Evolutionary conservation across 805 yeast species (phyloP), one percentile per base, ranked within the genome.

Genomic region (Blastobotrys robertii): DNA sequence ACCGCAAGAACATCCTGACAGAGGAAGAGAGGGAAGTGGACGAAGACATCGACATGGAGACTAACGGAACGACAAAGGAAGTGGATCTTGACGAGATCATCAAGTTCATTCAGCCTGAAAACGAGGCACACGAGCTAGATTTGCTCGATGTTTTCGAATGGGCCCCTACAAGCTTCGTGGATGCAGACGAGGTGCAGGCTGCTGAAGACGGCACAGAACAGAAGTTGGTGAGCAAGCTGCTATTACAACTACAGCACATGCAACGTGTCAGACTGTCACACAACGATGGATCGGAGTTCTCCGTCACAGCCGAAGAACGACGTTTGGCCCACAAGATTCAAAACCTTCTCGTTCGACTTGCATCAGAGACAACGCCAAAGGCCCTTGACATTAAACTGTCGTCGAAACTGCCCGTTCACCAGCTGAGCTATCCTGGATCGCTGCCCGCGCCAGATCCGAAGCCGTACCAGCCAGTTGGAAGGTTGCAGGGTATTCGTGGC

Each of bases 351-450:
- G 64, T 70, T 10, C 68, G 74, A 36, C 64, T 75, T 43, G 45
- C 70, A 52, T 48, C 54, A 51, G 69, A 34, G 48, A 64, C 29
- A 43, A 54, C 45, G 8, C 55, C 58, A 5, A 42, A 41, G n/a
- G 51, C 44, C 8, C 46, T 56, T 15, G 47, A 43, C 10, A 39
- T 60, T 33, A 39, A 44, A 29, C 44, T 50, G 3, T 54, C 62
- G n/a, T 39, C 54, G 11, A 44, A 58, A 25, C 58, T 88, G 38
- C 94, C 95, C 1, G 79, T 83, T 0, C 69, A 83, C 44, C 77
- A 77, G 56, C 74, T 79, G 16, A 84, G 80, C 50, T 87, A 84
- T 55, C 65, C 74, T 31, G 97, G 97, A 38, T 72, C 81, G 1
- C 69, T 88, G 55, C 96, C 96, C 11, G 57, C 55, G 2, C 55